A percentile compares a stretch with the other conserved stretches of the same genome.
Conservation (phyloP, 202 grass and related monocot species). For the Brachypodium distachyon region DNA sequence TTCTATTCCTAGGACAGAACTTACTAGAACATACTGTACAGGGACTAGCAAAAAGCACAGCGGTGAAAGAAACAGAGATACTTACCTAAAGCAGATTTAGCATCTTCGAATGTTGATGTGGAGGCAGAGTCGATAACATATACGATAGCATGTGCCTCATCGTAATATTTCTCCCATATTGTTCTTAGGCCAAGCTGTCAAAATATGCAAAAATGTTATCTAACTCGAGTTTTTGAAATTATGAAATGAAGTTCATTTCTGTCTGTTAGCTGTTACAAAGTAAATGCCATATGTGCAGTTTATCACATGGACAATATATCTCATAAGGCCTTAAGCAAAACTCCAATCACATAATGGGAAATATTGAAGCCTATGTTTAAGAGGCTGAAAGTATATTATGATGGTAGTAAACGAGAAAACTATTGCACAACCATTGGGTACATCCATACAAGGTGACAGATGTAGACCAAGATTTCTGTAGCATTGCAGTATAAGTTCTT, state of each 20-base stretch:
- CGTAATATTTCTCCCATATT: constrained; percentile 99
- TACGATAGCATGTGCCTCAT: constrained; percentile 93
- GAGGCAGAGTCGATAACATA: constrained; percentile 85
- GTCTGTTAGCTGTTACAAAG: not conserved
- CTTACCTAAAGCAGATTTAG: constrained; percentile 86
- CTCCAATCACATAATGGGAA: not conserved
- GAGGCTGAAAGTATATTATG: not conserved
- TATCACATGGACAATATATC: not conserved
- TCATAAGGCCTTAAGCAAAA: not conserved
- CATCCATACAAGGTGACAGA: not conserved
- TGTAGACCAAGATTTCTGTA: not conserved
- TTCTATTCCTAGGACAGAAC: not conserved
- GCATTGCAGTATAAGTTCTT: not conserved
- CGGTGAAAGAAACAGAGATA: constrained; percentile 19
- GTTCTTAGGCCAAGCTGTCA: constrained; percentile 77
- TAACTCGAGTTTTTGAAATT: not conserved
- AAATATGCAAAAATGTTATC: not conserved
- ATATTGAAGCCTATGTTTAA: not conserved
- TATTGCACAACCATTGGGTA: not conserved
- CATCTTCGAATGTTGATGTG: constrained; percentile 76
- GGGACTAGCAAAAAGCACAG: not conserved
- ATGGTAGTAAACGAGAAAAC: not conserved
- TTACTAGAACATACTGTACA: not conserved
- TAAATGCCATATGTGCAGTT: not conserved
- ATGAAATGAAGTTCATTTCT: not conserved